A percentile compares a stretch with the other conserved stretches of the same genome.
Evolutionary conservation across 2,329 filamentous ascomycete genomes (phyloP).

Genomic region (Fusarium penzigii): DNA sequence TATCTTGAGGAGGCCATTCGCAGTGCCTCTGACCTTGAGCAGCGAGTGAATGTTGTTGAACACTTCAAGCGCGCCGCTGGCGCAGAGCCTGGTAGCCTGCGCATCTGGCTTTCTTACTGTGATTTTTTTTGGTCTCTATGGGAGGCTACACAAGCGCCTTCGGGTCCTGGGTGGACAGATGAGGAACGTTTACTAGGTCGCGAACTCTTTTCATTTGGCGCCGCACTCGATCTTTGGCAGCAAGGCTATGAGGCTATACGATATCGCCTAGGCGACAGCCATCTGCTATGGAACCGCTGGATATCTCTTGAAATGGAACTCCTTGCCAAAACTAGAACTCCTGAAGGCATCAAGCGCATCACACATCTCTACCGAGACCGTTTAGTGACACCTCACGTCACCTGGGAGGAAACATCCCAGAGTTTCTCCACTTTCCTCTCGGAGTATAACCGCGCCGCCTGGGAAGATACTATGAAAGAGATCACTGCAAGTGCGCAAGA

Average conservation of each 20-base stretch:
- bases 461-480: constrained; percentile 72
- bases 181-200: constrained; percentile 70
- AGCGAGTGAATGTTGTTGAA: constrained; percentile 70
- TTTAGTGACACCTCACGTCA: constrained; percentile 69
- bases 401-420: constrained; percentile 74
- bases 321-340: constrained; percentile 56
- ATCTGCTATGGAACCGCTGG: constrained; percentile 79
- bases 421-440: constrained; percentile 75
- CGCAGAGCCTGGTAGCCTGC: constrained; percentile 72
- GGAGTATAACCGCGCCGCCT: constrained; percentile 68
- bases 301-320: constrained; percentile 71
- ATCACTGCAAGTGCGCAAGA: constrained; percentile 63
- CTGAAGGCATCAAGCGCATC: constrained; percentile 63
- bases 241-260: constrained; percentile 71
- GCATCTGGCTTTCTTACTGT: constrained; percentile 76
- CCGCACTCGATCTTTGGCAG: constrained; percentile 69
- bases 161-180: constrained; percentile 56
- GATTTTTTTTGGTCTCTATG: constrained; percentile 76
- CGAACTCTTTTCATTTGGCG: constrained; percentile 70
- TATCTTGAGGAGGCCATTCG: constrained; percentile 72
- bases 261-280: constrained; percentile 75
- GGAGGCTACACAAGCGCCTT: constrained; percentile 59
- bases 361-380: constrained; percentile 70
- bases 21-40: constrained; percentile 62
- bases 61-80: constrained; percentile 68